A percentile compares a stretch with the other conserved stretches of the same genome.
Conservation (phyloP, 331 rosid species). For the Telfairia occidentalis region DNA sequence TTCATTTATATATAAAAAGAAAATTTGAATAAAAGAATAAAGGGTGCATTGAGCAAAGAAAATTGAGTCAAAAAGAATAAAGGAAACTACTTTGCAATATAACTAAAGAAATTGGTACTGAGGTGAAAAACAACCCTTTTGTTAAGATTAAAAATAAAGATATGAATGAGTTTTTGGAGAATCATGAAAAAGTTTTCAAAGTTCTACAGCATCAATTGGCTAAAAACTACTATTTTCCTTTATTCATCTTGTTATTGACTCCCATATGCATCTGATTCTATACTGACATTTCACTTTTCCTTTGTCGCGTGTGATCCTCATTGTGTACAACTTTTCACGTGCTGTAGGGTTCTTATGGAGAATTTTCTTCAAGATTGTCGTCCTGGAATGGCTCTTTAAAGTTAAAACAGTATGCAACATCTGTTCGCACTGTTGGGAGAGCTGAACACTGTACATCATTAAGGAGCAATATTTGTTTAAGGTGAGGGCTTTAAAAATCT, state of each 20-base stretch:
- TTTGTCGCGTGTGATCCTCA: background rate
- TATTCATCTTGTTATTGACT: background rate
- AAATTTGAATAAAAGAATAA: background rate
- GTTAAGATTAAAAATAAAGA: background rate
- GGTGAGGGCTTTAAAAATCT: slow-evolving; percentile 29
- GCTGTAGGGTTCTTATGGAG: slow-evolving; percentile 46
- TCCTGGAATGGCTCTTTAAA: slow-evolving; percentile 49
- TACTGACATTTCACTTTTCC: background rate
- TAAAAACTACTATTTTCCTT: background rate
- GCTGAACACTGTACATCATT: slow-evolving; percentile 28
- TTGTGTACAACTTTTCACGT: background rate
- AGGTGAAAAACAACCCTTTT: background rate
- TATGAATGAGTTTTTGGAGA: background rate
- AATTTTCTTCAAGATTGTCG: slow-evolving; percentile 32
- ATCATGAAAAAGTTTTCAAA: background rate
- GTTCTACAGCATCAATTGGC: background rate
- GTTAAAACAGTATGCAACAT: slow-evolving; percentile 41
- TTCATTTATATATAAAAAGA: background rate
- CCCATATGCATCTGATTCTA: background rate
- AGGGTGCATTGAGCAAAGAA: too few relatives aligned
- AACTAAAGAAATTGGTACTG: background rate
- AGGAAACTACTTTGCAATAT: background rate
- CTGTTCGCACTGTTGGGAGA: slow-evolving; percentile 38
- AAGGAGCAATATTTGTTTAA: slow-evolving; percentile 38
- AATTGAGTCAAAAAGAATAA: too few relatives aligned